Evolutionary conservation across 768 basidiomycete genomes (phyloP), one percentile per base, ranked within the genome.

Genomic region (Lepiota subincarnata): DNA sequence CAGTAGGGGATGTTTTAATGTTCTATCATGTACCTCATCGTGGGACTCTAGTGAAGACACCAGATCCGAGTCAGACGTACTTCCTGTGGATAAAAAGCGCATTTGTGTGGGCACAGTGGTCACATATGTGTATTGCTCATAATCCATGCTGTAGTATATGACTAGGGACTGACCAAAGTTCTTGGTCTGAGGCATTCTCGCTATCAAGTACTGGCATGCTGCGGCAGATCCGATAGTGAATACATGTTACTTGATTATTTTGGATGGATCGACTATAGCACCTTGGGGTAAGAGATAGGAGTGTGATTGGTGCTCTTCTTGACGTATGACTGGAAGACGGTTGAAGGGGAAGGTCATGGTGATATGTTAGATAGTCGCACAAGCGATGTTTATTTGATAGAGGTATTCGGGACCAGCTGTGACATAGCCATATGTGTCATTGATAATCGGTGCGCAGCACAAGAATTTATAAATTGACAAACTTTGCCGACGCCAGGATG

Each of bases 311-410:
- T 19, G 14, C 35, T 14, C 13, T 43, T 10, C 34, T 6, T 36
- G 14, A 24, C 31, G 12, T 12, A 4, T 4, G 11, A 7, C 18
- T 7, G 8, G 24, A 38, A 35, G 11, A 45, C n/a, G n/a, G 12
- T 40, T 12, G 13, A 14, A 44, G 14, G 41, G 14, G 31, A 10
- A n/a, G n/a, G n/a, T n/a, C n/a, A n/a, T 19, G 26, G 24, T 16
- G 11, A 59, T 58, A 18, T 39, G 41, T 56, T 63, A 59, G 7
- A 63, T 22, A 19, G 61, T 60, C 6, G 60, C 60, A 41, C 61
- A 60, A 14, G 61, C n/a, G 7, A 61, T 44, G 20, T 49, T 42
- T 6, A 45, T 22, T 5, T 40, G 24, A 37, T 63, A 58, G 26
- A 63, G 58, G 50, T 61, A 63, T 22, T 59, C 16, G 12, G 61